These are phyloP conservation scores for Trichophyton mentagrophytes DNA, from an alignment of 2,329 filamentous ascomycete species.

Conservation along the genomic window DNA sequence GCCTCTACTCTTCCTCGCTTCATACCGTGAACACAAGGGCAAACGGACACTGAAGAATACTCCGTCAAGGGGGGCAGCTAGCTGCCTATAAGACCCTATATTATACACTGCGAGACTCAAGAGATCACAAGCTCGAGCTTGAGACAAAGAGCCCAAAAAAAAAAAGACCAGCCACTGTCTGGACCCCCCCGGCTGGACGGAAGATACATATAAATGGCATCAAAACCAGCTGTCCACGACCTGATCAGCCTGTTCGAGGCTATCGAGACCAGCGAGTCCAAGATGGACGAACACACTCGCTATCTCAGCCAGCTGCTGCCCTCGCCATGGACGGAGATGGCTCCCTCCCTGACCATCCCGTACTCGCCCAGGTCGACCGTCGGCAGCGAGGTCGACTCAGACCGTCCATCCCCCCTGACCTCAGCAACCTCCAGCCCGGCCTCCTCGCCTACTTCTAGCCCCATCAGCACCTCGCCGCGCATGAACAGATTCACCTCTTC, in stretches of 20 bases:
- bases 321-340: constrained; percentile 21
- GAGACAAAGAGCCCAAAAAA: not conserved
- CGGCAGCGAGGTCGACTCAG: constrained; percentile 13
- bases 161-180: not conserved
- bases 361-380: constrained; percentile 17
- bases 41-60: not conserved
- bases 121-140: not conserved
- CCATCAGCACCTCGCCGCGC: constrained; percentile 16
- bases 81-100: not conserved
- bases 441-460: constrained; percentile 21
- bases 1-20: not conserved
- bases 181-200: not conserved
- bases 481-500: constrained; percentile 18
- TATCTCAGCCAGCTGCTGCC: constrained; percentile 10
- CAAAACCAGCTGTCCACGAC: constrained; percentile 14
- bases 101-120: not conserved
- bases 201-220: constrained; percentile 1
- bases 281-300: constrained; percentile 9
- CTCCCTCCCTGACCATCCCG: constrained; percentile 21
- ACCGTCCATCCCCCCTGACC: constrained; percentile 19
- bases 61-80: not conserved
- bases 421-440: constrained; percentile 21
- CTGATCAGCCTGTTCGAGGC: constrained; percentile 16
- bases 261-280: constrained; percentile 9
- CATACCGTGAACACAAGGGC: too few relatives aligned